Conservation (phyloP, 2,329 filamentous ascomycete species). For the Pseudovirgaria hyperparasitica region DNA sequence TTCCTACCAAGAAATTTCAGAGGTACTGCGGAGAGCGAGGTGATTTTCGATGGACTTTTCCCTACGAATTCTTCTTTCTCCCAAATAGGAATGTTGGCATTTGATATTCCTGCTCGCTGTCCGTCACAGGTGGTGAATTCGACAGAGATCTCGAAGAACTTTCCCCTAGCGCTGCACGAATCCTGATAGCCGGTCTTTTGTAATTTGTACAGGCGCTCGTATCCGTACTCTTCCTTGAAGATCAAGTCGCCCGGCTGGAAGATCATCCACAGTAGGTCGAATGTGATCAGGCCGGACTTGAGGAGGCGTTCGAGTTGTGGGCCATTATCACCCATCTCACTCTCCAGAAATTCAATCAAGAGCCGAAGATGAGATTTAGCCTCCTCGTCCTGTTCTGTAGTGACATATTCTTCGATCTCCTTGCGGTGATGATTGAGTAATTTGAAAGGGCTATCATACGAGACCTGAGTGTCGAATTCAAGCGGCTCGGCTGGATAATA, state of each 20-base stretch:
- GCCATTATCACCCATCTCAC: conserved; percentile 8
- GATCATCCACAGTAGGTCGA: conserved; percentile 9
- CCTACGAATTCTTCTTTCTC: conserved; percentile 7
- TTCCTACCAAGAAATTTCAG: conserved; percentile 2
- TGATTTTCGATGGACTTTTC: conserved; percentile 4
- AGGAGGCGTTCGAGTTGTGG: conserved; percentile 6
- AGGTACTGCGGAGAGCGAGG: conserved; percentile 4
- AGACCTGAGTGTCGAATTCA: conserved; percentile 20
- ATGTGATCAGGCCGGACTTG: conserved; percentile 8
- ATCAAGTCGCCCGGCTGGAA: conserved; percentile 14
- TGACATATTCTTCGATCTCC: conserved; percentile 23
- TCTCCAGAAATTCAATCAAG: conserved; percentile 9
- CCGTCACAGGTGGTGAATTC: conserved; percentile 24
- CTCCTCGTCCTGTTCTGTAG: conserved; percentile 9
- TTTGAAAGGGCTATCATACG: conserved; percentile 34
- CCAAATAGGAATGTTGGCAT: conserved; percentile 5
- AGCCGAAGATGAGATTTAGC: conserved; percentile 12
- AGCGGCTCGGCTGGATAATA: conserved; percentile 31
- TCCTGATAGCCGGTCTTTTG: conserved; percentile 15
- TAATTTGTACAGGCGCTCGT: conserved; percentile 16
- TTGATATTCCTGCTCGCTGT: conserved; percentile 10
- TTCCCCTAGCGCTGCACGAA: conserved; percentile 8
- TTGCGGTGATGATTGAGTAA: conserved; percentile 36
- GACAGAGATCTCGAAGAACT: conserved; percentile 13
- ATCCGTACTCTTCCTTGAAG: conserved; percentile 14